A percentile compares a stretch with the other conserved stretches of the same genome.
phyloP scores from a whole-genome alignment of 192 early-diverging fungal genomes.

The Coemansia sp. region DNA sequence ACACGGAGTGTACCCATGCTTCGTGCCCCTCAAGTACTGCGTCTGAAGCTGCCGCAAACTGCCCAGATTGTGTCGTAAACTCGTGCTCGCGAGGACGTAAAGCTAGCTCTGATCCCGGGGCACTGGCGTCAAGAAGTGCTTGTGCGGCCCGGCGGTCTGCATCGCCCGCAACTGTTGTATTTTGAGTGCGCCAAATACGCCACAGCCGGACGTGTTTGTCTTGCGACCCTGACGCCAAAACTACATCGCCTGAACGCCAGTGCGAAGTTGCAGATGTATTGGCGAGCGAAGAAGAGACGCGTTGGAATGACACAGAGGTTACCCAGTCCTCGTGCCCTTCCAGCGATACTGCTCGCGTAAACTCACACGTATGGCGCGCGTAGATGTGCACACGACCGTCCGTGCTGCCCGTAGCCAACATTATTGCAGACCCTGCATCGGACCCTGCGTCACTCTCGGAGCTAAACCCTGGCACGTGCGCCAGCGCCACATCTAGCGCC shows the following conservation, averaged over 20 bases:
- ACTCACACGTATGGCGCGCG: slow-evolving; percentile 49
- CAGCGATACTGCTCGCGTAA: slow-evolving; percentile 63
- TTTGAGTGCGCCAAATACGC: slow-evolving; percentile 36
- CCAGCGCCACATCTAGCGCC: slow-evolving; percentile 65
- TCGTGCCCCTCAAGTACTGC: slow-evolving; percentile 94
- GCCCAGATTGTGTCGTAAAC: slow-evolving; percentile 28
- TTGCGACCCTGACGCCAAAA: slow-evolving; percentile 87
- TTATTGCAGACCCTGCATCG: slow-evolving; percentile 35
- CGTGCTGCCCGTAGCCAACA: slow-evolving; percentile 83
- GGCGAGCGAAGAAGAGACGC: slow-evolving; percentile 48
- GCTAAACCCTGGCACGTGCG: slow-evolving; percentile 55
- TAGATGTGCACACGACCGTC: slow-evolving; percentile 77
- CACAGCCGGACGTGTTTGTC: slow-evolving; percentile 93
- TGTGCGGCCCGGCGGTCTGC: background rate
- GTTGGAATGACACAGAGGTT: slow-evolving; percentile 71
- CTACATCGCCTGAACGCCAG: slow-evolving; percentile 71
- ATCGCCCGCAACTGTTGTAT: background rate
- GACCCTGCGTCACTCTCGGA: no score
- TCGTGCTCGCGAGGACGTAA: slow-evolving; percentile 65
- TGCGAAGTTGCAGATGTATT: slow-evolving; percentile 30
- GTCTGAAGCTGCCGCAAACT: slow-evolving; percentile 72
- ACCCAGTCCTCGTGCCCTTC: slow-evolving; percentile 96
- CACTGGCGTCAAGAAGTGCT: slow-evolving; percentile 2
- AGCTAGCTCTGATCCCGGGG: background rate
- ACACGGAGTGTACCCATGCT: slow-evolving; percentile 87